phyloP scores from a whole-genome alignment of 2,329 filamentous ascomycete genomes.

The Apiospora sp. region DNA sequence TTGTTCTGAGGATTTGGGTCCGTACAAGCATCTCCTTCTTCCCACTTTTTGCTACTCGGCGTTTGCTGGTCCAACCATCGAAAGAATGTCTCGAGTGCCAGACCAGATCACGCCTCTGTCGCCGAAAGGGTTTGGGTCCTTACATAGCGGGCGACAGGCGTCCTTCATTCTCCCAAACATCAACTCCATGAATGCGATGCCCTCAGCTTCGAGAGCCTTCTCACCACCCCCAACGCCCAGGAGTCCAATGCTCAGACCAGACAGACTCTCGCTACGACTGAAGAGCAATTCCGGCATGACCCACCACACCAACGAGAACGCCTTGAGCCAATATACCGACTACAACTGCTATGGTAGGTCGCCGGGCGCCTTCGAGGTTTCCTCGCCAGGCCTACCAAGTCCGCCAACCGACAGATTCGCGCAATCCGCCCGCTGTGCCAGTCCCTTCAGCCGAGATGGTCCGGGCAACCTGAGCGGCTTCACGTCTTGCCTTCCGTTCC shows the following conservation, averaged over 20 bases:
- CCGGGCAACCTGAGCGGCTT: conserved; percentile 9
- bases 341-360: conserved; percentile 49
- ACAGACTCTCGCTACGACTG: conserved; percentile 41
- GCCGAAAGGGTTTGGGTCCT: not conserved
- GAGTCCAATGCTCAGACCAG: conserved; percentile 31
- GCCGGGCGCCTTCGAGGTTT: not conserved
- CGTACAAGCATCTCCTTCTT: not conserved
- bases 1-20: not conserved
- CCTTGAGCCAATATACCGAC: conserved; percentile 55
- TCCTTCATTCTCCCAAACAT: not conserved
- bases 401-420: conserved; percentile 29
- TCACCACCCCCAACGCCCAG: conserved; percentile 25
- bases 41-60: not conserved
- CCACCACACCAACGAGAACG: conserved; percentile 52
- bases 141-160: not conserved
- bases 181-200: conserved; percentile 19
- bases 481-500: conserved; percentile 39
- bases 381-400: conserved; percentile 37
- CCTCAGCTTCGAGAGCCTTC: conserved; percentile 29
- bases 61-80: not conserved
- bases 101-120: conserved; percentile 14
- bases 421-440: conserved; percentile 25
- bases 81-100: not conserved
- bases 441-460: conserved; percentile 23
- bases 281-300: conserved; percentile 57